Conservation (phyloP, 192 early-diverging fungal species). For the Coemansia sp. region DNA sequence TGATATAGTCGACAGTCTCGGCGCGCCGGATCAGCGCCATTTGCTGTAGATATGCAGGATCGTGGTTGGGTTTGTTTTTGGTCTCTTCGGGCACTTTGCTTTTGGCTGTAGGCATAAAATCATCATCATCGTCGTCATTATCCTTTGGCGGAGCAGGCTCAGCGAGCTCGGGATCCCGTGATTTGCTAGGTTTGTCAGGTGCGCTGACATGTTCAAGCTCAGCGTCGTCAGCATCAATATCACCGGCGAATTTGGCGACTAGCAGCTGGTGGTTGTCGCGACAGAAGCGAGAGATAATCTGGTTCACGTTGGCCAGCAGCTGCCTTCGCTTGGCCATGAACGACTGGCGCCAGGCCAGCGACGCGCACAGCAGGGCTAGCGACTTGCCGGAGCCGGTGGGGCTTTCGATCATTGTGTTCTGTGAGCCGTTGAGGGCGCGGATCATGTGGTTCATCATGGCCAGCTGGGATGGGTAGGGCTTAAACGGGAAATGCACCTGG, state of each 20-base stretch:
- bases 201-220: too few species aligned
- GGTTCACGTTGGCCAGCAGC: slow-evolving; percentile 22
- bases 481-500: slow-evolving; percentile 60
- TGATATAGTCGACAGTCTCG: slow-evolving; percentile 5
- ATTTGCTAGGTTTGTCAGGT: too few species aligned
- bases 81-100: background rate
- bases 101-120: background rate
- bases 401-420: slow-evolving; percentile 69
- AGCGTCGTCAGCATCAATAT: slow-evolving; percentile 2
- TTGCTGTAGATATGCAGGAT: too few species aligned
- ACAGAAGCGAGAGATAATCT: slow-evolving; percentile 36
- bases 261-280: slow-evolving; percentile 31
- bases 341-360: slow-evolving; percentile 60
- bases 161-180: too few species aligned
- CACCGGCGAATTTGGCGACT: background rate
- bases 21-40: background rate
- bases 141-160: too few species aligned
- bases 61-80: too few species aligned
- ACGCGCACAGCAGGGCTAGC: slow-evolving; percentile 64
- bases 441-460: slow-evolving; percentile 65
- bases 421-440: slow-evolving; percentile 43
- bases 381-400: slow-evolving; percentile 81
- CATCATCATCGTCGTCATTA: background rate
- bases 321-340: slow-evolving; percentile 42
- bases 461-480: slow-evolving; percentile 63